Conservation (phyloP, 345 rosid genomes). For the Stellera chamaejasme region DNA sequence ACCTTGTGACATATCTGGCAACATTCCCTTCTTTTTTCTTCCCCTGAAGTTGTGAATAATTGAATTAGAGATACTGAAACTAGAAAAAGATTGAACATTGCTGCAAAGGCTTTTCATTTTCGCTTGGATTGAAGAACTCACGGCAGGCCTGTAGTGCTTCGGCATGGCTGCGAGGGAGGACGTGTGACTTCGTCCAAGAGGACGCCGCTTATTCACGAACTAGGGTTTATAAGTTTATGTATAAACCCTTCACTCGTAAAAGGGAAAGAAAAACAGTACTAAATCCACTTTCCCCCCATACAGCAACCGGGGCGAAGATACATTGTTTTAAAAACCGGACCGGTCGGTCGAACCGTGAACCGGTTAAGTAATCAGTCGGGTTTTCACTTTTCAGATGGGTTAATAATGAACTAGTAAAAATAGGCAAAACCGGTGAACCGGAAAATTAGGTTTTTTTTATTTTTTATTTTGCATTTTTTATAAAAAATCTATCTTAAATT, state of each 20-base stretch:
- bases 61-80: background rate
- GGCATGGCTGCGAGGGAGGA: constrained; percentile 24
- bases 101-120: background rate
- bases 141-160: constrained; percentile 88
- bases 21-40: constrained; percentile 97
- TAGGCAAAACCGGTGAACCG: too few species aligned
- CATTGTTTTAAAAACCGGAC: background rate
- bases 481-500: too few species aligned
- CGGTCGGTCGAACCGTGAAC: too few species aligned
- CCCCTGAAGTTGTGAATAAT: constrained; percentile 40
- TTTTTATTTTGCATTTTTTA: too few species aligned
- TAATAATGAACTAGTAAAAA: too few species aligned
- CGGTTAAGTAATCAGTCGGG: too few species aligned
- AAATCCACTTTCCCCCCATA: background rate
- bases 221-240: constrained; percentile 50
- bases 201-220: background rate
- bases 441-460: too few species aligned
- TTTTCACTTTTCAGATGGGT: too few species aligned
- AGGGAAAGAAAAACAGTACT: too few species aligned
- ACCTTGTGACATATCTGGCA: constrained; percentile 77
- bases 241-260: too few species aligned
- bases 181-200: constrained; percentile 4
- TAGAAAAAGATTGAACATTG: background rate
- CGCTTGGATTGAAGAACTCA: constrained; percentile 20
- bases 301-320: background rate